Evolutionary conservation across 345 rosid species (phyloP).

Genomic region (Eucalyptus polyanthemos): DNA sequence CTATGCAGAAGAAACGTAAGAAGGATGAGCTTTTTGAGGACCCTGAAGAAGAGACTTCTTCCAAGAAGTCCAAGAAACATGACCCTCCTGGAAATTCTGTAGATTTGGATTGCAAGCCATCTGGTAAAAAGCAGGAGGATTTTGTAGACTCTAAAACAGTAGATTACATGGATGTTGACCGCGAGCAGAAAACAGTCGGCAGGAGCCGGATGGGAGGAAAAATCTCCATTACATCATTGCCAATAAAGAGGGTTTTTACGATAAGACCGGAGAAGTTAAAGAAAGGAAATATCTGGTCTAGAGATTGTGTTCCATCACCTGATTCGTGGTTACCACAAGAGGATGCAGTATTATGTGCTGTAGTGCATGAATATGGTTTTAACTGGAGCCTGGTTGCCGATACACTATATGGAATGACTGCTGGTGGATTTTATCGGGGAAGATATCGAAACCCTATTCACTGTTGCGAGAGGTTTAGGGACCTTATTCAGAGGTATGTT

Average conservation of each 20-base stretch:
- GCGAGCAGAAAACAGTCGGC: slow-evolving; percentile 48
- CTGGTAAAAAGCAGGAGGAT: slow-evolving; percentile 33
- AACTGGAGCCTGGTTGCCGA: slow-evolving; percentile 86
- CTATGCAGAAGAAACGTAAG: slow-evolving; percentile 49
- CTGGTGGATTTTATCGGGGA: slow-evolving; percentile 93
- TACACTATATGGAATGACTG: slow-evolving; percentile 75
- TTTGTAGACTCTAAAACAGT: slow-evolving; percentile 14
- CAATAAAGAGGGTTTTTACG: slow-evolving; percentile 68
- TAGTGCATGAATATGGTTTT: slow-evolving; percentile 95
- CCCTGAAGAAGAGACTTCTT: slow-evolving; percentile 38
- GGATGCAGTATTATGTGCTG: slow-evolving; percentile 97
- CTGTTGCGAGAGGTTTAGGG: slow-evolving; percentile 95
- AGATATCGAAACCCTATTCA: slow-evolving; percentile 87
- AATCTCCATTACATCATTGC: slow-evolving; percentile 65
- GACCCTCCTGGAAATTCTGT: slow-evolving; percentile 15
- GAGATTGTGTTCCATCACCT: slow-evolving; percentile 87
- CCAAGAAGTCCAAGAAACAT: slow-evolving; percentile 71
- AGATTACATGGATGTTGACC: slow-evolving; percentile 28
- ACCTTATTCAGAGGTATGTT: slow-evolving; percentile 67
- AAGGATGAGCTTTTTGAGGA: slow-evolving; percentile 27
- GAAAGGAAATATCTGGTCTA: slow-evolving; percentile 88
- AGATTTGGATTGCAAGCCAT: slow-evolving; percentile 23
- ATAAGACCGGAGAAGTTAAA: slow-evolving; percentile 88
- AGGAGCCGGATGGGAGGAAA: slow-evolving; percentile 77
- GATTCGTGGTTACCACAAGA: slow-evolving; percentile 94